Evolutionary conservation across 495 filamentous ascomycete species (phyloP).

Genomic region (Geopyxis carbonaria): DNA sequence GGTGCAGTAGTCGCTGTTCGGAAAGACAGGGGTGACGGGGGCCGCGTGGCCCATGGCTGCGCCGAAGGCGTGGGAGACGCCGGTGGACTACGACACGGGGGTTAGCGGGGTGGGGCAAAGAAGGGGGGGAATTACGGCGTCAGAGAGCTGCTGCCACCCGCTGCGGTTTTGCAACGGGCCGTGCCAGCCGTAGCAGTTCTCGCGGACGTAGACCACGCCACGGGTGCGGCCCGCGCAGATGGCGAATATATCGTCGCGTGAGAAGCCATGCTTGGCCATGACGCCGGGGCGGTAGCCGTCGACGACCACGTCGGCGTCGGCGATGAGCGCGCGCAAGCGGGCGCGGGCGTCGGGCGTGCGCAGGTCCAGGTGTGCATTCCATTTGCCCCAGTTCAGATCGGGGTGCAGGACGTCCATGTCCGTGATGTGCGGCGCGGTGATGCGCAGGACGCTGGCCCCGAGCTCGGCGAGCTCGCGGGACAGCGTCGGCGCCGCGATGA

Average conservation of each 20-base stretch:
- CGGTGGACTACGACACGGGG: too few species aligned
- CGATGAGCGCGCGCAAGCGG: slow-evolving; percentile 31
- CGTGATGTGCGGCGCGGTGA: slow-evolving; percentile 37
- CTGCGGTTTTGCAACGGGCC: slow-evolving; percentile 35
- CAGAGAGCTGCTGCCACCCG: slow-evolving; percentile 42
- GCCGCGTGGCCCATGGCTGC: slow-evolving; percentile 49
- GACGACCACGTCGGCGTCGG: slow-evolving; percentile 40
- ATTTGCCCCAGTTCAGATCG: slow-evolving; percentile 42
- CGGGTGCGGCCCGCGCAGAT: slow-evolving; percentile 29
- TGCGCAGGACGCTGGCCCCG: slow-evolving; percentile 44
- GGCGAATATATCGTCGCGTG: slow-evolving; percentile 33
- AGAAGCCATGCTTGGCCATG: slow-evolving; percentile 37
- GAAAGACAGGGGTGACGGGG: slow-evolving; percentile 62
- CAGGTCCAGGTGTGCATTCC: slow-evolving; percentile 37
- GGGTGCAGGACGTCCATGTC: slow-evolving; percentile 33
- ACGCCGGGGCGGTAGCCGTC: slow-evolving; percentile 38
- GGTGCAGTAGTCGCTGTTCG: slow-evolving; percentile 66
- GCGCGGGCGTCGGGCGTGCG: slow-evolving; percentile 29
- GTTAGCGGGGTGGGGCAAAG: too few species aligned
- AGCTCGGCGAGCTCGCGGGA: slow-evolving; percentile 37
- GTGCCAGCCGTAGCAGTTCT: slow-evolving; percentile 43
- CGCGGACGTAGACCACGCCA: slow-evolving; percentile 36
- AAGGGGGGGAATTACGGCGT: too few species aligned
- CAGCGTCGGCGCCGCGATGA: slow-evolving; percentile 44
- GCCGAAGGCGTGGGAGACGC: slow-evolving; percentile 24